Evolutionary conservation across 176 grass and related monocot species (phyloP).

Genomic region (Rhynchospora tenuis): DNA sequence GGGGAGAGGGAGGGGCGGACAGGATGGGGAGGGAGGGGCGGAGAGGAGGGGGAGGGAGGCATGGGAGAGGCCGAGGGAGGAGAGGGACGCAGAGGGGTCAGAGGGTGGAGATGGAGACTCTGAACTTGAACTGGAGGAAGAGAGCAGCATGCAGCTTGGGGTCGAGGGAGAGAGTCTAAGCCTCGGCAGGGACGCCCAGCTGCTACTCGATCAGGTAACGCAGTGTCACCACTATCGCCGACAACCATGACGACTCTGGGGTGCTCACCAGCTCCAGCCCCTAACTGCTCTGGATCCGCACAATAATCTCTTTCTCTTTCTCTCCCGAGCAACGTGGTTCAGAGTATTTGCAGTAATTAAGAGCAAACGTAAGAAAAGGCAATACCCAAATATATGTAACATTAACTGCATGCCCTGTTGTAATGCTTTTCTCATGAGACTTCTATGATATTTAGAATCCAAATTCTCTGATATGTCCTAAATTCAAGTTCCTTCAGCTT

Average conservation of each 20-base stretch:
- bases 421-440: too few species aligned
- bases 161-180: slow-evolving; percentile 61
- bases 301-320: slow-evolving; percentile 41
- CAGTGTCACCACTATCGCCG: slow-evolving; percentile 54
- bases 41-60: slow-evolving; percentile 63
- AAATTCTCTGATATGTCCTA: too few species aligned
- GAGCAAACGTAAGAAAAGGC: too few species aligned
- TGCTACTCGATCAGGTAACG: slow-evolving; percentile 48
- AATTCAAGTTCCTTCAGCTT: too few species aligned
- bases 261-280: slow-evolving; percentile 63
- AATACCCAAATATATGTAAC: too few species aligned
- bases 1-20: slow-evolving; percentile 29
- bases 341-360: too few species aligned
- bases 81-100: slow-evolving; percentile 28
- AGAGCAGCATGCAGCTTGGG: slow-evolving; percentile 56
- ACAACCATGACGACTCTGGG: slow-evolving; percentile 21
- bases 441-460: too few species aligned
- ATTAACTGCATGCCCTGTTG: too few species aligned
- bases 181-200: slow-evolving; percentile 42
- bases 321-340: too few species aligned
- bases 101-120: neutral
- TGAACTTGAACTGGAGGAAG: slow-evolving; percentile 4
- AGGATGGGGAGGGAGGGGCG: slow-evolving; percentile 24
- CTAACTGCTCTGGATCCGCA: slow-evolving; percentile 75
- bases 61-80: slow-evolving; percentile 52